Percentiles rank a stretch among this genome's conserved stretches.
Evolutionary conservation across 2,329 filamentous ascomycete species (phyloP).

Genomic region (Sclerotiophoma versabilis): DNA sequence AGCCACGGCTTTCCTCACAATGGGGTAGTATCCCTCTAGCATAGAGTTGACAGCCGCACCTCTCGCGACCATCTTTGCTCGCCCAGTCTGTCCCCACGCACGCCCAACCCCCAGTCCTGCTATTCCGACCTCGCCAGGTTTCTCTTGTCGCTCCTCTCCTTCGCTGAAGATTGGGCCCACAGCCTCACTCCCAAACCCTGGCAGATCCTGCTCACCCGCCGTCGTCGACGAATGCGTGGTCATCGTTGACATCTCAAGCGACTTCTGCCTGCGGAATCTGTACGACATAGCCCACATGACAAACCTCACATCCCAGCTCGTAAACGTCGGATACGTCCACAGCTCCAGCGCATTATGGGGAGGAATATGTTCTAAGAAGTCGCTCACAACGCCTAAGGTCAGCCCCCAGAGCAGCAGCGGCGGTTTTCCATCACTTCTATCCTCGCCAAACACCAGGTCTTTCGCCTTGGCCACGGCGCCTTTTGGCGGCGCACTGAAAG

Average conservation of each 20-base stretch:
- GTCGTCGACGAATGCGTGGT: constrained; percentile 22
- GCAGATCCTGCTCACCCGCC: constrained; percentile 34
- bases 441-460: constrained; percentile 25
- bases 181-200: constrained; percentile 31
- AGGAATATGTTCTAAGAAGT: constrained; percentile 73
- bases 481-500: constrained; percentile 19
- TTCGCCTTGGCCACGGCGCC: constrained; percentile 20
- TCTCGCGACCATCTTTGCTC: constrained; percentile 48
- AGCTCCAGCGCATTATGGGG: constrained; percentile 66
- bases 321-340: constrained; percentile 75
- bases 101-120: constrained; percentile 55
- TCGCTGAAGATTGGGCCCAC: constrained; percentile 26
- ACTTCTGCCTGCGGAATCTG: constrained; percentile 55
- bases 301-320: constrained; percentile 65
- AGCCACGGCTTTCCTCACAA: constrained; percentile 57
- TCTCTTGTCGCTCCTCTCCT: constrained; percentile 30
- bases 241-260: constrained; percentile 36
- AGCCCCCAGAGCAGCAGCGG: constrained; percentile 72
- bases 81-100: constrained; percentile 45
- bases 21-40: constrained; percentile 62
- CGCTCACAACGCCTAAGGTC: constrained; percentile 70
- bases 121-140: constrained; percentile 54
- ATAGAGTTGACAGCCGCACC: constrained; percentile 56
- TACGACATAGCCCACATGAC: constrained; percentile 68
- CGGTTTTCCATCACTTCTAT: constrained; percentile 42